These are phyloP conservation scores for Metschnikowia kofuensis DNA, from an alignment of 805 yeast genomes.

Conservation along the genomic window DNA sequence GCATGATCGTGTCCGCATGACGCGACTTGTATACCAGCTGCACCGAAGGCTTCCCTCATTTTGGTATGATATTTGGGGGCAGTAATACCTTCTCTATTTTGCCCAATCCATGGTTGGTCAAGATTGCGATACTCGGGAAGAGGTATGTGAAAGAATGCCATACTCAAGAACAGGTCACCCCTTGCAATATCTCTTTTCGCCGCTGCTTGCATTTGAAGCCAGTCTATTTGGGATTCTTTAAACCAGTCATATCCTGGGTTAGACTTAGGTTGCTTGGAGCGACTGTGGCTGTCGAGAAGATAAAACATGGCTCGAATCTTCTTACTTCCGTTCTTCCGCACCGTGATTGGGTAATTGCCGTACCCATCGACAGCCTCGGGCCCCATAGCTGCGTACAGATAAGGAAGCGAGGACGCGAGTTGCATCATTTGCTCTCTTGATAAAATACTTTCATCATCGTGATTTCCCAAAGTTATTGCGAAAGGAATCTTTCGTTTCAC, in stretches of 20 bases:
- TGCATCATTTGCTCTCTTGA: constrained; percentile 59
- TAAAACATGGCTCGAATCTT: constrained; percentile 56
- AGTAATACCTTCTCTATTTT: constrained; percentile 66
- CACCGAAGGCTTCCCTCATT: constrained; percentile 54
- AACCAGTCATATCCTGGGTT: constrained; percentile 85
- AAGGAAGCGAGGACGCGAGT: constrained; percentile 59
- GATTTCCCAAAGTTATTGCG: constrained; percentile 88
- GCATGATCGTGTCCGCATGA: constrained; percentile 95
- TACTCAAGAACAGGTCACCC: constrained; percentile 47
- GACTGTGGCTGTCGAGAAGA: constrained; percentile 82
- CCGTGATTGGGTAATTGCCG: constrained; percentile 67
- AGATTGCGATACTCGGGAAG: constrained; percentile 72
- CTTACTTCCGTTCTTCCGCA: constrained; percentile 37
- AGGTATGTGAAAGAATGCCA: constrained; percentile 96
- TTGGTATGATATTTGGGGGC: constrained; percentile 74
- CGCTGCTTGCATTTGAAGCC: constrained; percentile 35
- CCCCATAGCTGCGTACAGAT: constrained; percentile 58
- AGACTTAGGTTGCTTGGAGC: constrained; percentile 62
- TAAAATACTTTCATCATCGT: constrained; percentile 84
- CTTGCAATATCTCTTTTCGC: constrained; percentile 24
- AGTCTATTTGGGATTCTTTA: constrained; percentile 63
- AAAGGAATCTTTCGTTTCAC: constrained; percentile 70
- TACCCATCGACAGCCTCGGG: constrained; percentile 71
- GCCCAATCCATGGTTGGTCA: constrained; percentile 54
- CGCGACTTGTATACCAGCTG: constrained; percentile 70